These are phyloP conservation scores for Bipolaris zeicola DNA, from an alignment of 2,329 filamentous ascomycete species.

Conservation along the genomic window DNA sequence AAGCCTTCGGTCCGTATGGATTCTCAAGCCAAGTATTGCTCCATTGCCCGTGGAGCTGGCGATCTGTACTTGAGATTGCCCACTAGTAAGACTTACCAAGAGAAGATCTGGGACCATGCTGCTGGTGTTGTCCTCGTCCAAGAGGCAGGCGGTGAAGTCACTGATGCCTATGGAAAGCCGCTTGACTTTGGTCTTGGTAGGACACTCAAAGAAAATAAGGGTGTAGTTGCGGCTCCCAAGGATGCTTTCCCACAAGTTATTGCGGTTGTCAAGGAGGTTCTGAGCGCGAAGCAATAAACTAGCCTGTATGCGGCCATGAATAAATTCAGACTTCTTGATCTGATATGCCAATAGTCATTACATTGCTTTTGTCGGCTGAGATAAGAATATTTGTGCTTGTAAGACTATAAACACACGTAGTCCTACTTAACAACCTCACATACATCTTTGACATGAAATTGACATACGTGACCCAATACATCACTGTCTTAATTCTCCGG, in stretches of 20 bases:
- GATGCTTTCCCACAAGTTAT: conserved; percentile 78
- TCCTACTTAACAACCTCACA: background rate
- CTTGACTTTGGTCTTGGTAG: conserved; percentile 87
- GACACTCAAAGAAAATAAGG: conserved; percentile 88
- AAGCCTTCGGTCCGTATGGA: conserved; percentile 93
- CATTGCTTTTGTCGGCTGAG: background rate
- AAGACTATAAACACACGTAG: background rate
- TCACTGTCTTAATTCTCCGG: background rate
- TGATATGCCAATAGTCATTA: background rate
- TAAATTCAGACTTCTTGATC: background rate
- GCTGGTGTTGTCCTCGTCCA: conserved; percentile 92
- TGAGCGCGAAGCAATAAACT: conserved; percentile 51
- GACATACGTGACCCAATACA: background rate
- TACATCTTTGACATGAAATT: background rate
- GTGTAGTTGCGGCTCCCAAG: conserved; percentile 85
- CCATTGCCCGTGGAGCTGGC: conserved; percentile 89
- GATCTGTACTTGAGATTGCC: conserved; percentile 94
- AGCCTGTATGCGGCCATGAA: background rate
- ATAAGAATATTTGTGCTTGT: background rate
- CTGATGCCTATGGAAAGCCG: conserved; percentile 82
- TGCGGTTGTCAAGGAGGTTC: conserved; percentile 78
- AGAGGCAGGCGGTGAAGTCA: conserved; percentile 90
- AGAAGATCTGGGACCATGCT: conserved; percentile 99
- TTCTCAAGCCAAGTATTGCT: conserved; percentile 96
- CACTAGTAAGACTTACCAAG: conserved; percentile 83